Evolutionary conservation across 768 basidiomycete species (phyloP).

Genomic region (Leccinum variicolor): DNA sequence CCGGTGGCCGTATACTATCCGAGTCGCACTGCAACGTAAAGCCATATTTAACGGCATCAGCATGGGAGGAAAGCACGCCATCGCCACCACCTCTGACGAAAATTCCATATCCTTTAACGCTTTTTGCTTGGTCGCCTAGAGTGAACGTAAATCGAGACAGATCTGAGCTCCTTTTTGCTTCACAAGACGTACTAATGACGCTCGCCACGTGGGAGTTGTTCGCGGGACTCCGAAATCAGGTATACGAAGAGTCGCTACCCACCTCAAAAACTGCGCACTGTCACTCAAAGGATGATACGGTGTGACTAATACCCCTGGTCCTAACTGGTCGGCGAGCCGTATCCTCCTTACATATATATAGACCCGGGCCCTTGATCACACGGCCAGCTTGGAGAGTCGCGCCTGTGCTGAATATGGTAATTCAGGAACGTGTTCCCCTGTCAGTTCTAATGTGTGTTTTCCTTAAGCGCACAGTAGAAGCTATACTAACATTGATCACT

Average conservation of each 20-base stretch:
- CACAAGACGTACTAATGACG: background rate
- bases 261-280: background rate
- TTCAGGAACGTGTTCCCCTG: background rate
- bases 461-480: background rate
- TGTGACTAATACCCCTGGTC: background rate
- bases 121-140: background rate
- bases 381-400: no score
- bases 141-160: background rate
- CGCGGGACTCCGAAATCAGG: background rate
- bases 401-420: background rate
- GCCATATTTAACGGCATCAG: background rate
- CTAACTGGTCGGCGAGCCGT: background rate
- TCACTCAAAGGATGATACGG: background rate
- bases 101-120: background rate
- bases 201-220: background rate
- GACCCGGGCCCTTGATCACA: background rate
- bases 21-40: background rate
- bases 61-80: background rate
- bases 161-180: background rate
- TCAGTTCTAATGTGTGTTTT: background rate
- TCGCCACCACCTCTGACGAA: background rate
- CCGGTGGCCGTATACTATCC: background rate
- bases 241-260: background rate
- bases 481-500: background rate
- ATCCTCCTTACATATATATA: background rate